Evolutionary conservation across 176 grass and related monocot species (phyloP), one percentile per base, ranked within the genome.

Genomic region (Musa itinerans): DNA sequence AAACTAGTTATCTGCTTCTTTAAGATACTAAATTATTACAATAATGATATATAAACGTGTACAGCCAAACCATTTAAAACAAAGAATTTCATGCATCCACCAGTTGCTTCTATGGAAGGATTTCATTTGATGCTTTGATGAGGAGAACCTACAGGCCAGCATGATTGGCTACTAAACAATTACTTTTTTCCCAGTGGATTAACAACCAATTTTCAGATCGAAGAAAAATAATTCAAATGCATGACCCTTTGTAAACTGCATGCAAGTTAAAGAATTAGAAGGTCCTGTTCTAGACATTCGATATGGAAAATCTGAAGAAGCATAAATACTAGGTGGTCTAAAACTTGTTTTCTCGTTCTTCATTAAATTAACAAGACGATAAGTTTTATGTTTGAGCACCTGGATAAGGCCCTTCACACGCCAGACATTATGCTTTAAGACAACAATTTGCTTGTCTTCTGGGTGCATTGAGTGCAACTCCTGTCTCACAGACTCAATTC

Each of bases 341-440:
- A 27, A 27, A 12, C 13, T 26, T 11, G 63, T 65, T 12, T 23
- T 65, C 63, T 20, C n/a, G 19, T 19, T 65, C 63, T 65, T 65
- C n/a, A 10, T 23, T 26, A 65, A 27, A 49, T 8, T 7, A 59
- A 19, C 13, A 63, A 77, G 12, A 43, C 34, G 16, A 53, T 22
- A 71, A 10, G 27, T 13, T 59, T n/a, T 8, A 15, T 65, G 23
- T 65, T 26, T 27, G 14, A 26, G 63, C 26, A 79, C 77, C 77
- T 79, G 77, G 20, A 79, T 79, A 52, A 79, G 25, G 52, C 77
- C 77, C 77, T 79, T 79, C 24, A 79, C 77, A 79, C 77, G 77
- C 77, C 77, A 79, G 50, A 79, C 77, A 71, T 79, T 79, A 71
- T 79, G 77, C 65, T 79, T 79, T 11, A 79, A 49, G 58, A 79